phyloP scores from a whole-genome alignment of 108 stramenopile species.

The Skeletonema costatum region DNA sequence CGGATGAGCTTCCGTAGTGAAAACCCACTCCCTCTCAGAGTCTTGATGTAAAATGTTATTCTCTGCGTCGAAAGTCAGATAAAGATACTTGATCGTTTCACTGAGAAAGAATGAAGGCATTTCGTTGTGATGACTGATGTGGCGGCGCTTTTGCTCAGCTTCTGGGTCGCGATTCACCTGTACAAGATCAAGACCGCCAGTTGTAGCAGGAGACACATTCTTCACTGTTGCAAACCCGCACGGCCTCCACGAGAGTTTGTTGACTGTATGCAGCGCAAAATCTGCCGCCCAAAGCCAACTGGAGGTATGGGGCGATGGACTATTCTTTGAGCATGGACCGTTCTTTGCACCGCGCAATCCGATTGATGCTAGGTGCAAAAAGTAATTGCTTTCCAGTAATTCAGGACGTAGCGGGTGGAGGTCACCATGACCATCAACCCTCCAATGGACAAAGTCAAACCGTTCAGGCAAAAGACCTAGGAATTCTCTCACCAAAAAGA shows the following conservation, averaged over 20 bases:
- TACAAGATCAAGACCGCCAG: constrained; percentile 47
- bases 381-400: constrained; percentile 88
- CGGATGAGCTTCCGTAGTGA: constrained; percentile 98
- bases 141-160: constrained; percentile 11
- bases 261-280: constrained; percentile 57
- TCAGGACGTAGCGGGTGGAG: constrained; percentile 91
- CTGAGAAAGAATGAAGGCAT: constrained; percentile 97
- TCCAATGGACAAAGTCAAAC: constrained; percentile 78
- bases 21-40: constrained; percentile 76
- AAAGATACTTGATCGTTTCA: constrained; percentile 97
- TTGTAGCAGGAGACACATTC: constrained; percentile 52
- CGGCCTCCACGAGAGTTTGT: constrained; percentile 34
- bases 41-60: constrained; percentile 78
- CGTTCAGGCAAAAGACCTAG: constrained; percentile 89
- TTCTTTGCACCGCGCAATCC: constrained; percentile 44
- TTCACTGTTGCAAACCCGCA: constrained; percentile 74
- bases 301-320: constrained; percentile 36
- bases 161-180: constrained; percentile 16
- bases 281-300: constrained; percentile 83
- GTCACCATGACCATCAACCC: constrained; percentile 52
- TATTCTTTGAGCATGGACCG: constrained; percentile 24
- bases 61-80: constrained; percentile 87
- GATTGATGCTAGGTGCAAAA: constrained; percentile 77
- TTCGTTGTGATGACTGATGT: constrained; percentile 71
- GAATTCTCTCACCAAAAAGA: constrained; percentile 76